Evolutionary conservation across 106 monocot species (phyloP).

Genomic region (Apostasia ramifera): DNA sequence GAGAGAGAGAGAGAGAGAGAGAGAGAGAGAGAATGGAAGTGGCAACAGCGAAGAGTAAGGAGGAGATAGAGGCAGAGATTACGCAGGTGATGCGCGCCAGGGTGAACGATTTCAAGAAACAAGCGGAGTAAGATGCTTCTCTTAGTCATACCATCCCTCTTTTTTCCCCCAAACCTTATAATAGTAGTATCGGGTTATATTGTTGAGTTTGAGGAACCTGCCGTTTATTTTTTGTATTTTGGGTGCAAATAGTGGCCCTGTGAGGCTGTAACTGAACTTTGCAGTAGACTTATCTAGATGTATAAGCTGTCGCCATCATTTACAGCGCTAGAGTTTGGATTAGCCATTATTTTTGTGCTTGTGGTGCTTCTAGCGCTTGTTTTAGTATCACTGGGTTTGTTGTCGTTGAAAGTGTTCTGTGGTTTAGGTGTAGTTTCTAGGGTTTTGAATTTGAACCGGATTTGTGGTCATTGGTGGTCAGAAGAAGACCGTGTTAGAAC

Average conservation of each 20-base stretch:
- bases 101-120: constrained; percentile 30
- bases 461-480: neutral
- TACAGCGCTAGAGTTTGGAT: too few species aligned
- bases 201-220: neutral
- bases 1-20: neutral
- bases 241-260: neutral
- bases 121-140: constrained; percentile 26
- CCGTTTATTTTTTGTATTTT: neutral
- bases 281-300: neutral
- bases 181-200: neutral
- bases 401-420: neutral
- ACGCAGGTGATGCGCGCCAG: constrained; percentile 27
- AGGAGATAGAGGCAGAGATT: constrained; percentile 27
- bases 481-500: neutral
- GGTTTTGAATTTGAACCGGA: neutral
- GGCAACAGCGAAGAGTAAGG: constrained; percentile 4
- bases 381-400: neutral
- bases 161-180: neutral
- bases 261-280: neutral
- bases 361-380: neutral
- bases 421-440: neutral
- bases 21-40: constrained; percentile 4
- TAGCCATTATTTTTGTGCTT: too few species aligned
- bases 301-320: neutral
- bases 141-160: neutral